A percentile compares a stretch with the other conserved stretches of the same genome.
Conservation (phyloP, 352 stramenopile genomes). For the Globisporangium takayamanum region DNA sequence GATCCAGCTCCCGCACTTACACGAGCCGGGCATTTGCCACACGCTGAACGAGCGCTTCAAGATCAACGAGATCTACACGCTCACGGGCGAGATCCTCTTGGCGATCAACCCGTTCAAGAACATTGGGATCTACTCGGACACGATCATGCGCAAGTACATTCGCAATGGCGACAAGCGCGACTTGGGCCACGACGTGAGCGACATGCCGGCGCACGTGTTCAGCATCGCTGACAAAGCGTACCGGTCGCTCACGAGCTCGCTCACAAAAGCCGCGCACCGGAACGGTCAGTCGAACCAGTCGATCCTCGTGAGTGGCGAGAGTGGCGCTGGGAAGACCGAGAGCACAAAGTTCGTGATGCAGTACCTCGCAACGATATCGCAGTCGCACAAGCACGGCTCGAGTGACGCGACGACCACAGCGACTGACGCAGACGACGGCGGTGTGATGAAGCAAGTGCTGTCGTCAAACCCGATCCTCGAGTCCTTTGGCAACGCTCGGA, state of each 20-base stretch:
- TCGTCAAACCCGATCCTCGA: slow-evolving; percentile 98
- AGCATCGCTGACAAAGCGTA: slow-evolving; percentile 89
- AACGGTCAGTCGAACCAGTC: slow-evolving; percentile 74
- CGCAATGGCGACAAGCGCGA: slow-evolving; percentile 71
- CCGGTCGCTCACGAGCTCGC: slow-evolving; percentile 61
- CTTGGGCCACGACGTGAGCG: slow-evolving; percentile 48
- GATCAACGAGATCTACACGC: slow-evolving; percentile 93
- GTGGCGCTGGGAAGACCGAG: slow-evolving; percentile 95
- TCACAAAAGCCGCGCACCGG: slow-evolving; percentile 22
- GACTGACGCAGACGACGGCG: slow-evolving; percentile 28
- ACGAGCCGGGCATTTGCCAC: slow-evolving; percentile 93
- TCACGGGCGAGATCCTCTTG: slow-evolving; percentile 77
- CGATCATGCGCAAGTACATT: slow-evolving; percentile 86
- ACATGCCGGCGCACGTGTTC: slow-evolving; percentile 90
- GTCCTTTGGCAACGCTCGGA: slow-evolving; percentile 97
- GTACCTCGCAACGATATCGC: slow-evolving; percentile 90
- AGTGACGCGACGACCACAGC: background rate
- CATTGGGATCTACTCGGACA: slow-evolving; percentile 81
- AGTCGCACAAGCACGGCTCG: slow-evolving; percentile 21
- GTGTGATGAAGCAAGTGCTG: slow-evolving; percentile 91
- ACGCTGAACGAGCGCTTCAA: slow-evolving; percentile 89
- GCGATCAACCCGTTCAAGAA: slow-evolving; percentile 89
- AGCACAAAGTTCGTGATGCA: slow-evolving; percentile 96
- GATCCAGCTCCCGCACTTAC: slow-evolving; percentile 90
- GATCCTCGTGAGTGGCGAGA: slow-evolving; percentile 91